Conservation (phyloP, 306 rosid genomes). For the Cucurbita pepo region DNA sequence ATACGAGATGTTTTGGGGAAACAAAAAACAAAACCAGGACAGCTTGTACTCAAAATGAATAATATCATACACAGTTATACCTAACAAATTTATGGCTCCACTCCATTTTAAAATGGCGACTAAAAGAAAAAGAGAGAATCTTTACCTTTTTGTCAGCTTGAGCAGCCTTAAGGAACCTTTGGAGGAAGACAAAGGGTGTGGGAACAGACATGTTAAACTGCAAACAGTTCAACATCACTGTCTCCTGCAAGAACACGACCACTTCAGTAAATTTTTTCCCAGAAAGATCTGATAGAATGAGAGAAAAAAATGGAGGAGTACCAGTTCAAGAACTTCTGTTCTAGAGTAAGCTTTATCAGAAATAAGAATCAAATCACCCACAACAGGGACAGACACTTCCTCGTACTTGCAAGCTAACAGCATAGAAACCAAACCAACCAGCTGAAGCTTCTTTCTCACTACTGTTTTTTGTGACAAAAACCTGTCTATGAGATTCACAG, state of each 20-base stretch:
- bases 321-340: slow-evolving; percentile 81
- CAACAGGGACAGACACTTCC: slow-evolving; percentile 86
- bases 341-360: slow-evolving; percentile 80
- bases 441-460: slow-evolving; percentile 82
- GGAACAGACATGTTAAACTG: slow-evolving; percentile 90
- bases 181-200: slow-evolving; percentile 67
- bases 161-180: slow-evolving; percentile 92
- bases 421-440: slow-evolving; percentile 96
- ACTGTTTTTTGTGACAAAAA: slow-evolving; percentile 48
- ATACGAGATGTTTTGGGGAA: no score
- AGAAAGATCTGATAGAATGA: background rate
- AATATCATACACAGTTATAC: no score
- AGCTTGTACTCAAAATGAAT: no score
- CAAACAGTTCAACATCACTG: slow-evolving; percentile 58
- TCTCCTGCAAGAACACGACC: slow-evolving; percentile 41
- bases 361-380: slow-evolving; percentile 73
- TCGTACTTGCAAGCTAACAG: slow-evolving; percentile 97
- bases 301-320: slow-evolving; percentile 5
- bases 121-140: background rate
- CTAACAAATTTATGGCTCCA: background rate
- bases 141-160: slow-evolving; percentile 58
- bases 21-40: no score
- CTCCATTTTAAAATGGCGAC: background rate
- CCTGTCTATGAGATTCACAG: slow-evolving; percentile 66
- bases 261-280: background rate